Percentiles rank a stretch among this genome's conserved stretches.
These are phyloP conservation scores for Solanum arcanum DNA, from an alignment of 257 asterid genomes.

Conservation along the genomic window DNA sequence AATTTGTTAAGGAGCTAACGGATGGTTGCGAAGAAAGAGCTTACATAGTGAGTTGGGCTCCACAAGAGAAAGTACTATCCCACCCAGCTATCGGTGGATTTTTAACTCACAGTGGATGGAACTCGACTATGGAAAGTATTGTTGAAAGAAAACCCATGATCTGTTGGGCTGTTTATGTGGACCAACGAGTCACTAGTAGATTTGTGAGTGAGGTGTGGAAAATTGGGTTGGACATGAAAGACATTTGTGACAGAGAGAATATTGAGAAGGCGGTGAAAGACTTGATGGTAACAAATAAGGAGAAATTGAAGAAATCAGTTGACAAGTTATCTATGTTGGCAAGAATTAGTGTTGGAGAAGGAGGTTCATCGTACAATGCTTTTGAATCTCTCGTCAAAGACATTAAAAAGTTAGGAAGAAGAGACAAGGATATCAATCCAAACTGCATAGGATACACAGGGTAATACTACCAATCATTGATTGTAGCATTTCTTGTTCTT, in stretches of 20 bases:
- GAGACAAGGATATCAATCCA: not conserved
- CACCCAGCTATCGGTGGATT: slow-evolving; percentile 18
- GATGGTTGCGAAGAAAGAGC: not conserved
- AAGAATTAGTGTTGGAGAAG: slow-evolving; percentile 17
- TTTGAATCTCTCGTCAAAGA: slow-evolving; percentile 10
- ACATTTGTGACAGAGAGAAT: slow-evolving; percentile 22
- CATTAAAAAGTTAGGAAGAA: not conserved
- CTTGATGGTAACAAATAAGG: slow-evolving; percentile 27
- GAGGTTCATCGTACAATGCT: slow-evolving; percentile 28
- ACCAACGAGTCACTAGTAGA: slow-evolving; percentile 41
- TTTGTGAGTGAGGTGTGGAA: slow-evolving; percentile 46
- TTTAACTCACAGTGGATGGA: slow-evolving; percentile 5
- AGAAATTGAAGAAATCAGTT: slow-evolving; percentile 22
- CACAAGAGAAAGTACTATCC: slow-evolving; percentile 12
- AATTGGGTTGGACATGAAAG: slow-evolving; percentile 55
- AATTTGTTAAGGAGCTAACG: not conserved
- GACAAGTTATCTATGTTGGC: slow-evolving; percentile 15
- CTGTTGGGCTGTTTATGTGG: slow-evolving; percentile 21
- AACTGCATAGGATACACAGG: not conserved
- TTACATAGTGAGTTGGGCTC: slow-evolving; percentile 17
- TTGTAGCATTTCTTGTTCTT: not conserved
- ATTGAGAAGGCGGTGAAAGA: slow-evolving; percentile 32
- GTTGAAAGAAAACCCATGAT: slow-evolving; percentile 21
- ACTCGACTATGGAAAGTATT: slow-evolving; percentile 12
- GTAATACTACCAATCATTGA: not conserved